Base-by-base conservation (phyloP, 2,329 filamentous ascomycete genomes). In the Xylariaceae sp. region DNA sequence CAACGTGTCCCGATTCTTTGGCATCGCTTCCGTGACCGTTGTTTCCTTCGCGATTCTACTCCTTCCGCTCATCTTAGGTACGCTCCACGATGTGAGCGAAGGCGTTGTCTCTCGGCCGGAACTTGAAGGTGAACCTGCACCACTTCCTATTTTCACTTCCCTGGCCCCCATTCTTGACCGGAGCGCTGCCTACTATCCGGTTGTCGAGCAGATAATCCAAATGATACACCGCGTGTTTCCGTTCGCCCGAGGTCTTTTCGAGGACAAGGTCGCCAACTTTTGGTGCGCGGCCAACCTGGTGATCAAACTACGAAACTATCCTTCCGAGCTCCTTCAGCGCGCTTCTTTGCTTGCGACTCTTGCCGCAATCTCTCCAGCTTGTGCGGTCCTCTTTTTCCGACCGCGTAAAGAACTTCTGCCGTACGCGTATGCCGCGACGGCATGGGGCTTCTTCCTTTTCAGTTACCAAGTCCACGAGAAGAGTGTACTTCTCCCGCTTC, bases 401-500 rank as follows among this genome's bases (percentile, higher is more conserved):
- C 94, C 94, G 0, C 83, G 84, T 52, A 92, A 88, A 67, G 83
- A 87, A 48, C 80, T 94, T 3, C 76, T 97, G 11, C 92, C 92
- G 0, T 82, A 90, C 42, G 90, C 90, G 0, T 84, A 97, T 59
- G 88, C 92, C 1, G 82, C 89, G 1, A 92, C 90, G 0, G 89
- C 92, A 1, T 99, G 94, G 94, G 93, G 89, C 0, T 99, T 99
- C 79, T 99, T 97, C 73, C 80, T 99, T 13, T 97, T 95, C 77
- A 95, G 91, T 68, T 99, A 96, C 73, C 94, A 99, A 72, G 95
- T 99, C 0, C 94, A 99, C 70, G 94, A 99, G 77, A 99, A 99
- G 81, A 97, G 92, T 65, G 91, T 96, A 0, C 80, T 99, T 4
- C 82, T 99, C 2, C 95, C 94, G 0, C 79, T 99, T 51, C 84